A percentile compares a stretch with the other conserved stretches of the same genome.
Evolutionary conservation across 2,329 filamentous ascomycete genomes (phyloP).

Genomic region (Keithomyces neogunnii): DNA sequence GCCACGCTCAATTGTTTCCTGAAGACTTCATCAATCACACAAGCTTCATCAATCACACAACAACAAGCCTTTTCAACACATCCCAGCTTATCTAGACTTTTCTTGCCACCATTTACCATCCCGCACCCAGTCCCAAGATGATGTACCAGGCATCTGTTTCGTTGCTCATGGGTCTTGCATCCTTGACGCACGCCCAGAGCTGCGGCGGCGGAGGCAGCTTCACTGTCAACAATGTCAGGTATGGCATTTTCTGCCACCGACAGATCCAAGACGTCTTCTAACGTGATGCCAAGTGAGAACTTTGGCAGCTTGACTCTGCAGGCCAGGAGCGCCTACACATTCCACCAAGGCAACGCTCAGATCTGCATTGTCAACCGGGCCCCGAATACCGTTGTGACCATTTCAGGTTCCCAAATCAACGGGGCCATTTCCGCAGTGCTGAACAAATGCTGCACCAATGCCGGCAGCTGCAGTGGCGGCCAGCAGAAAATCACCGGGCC

Average conservation of each 20-base stretch:
- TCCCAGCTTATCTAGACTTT: neutral
- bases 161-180: neutral
- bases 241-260: neutral
- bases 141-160: neutral
- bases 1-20: neutral
- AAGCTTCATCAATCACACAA: neutral
- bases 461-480: neutral
- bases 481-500: neutral
- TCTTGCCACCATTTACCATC: neutral
- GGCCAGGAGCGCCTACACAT: neutral
- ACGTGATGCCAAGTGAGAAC: neutral
- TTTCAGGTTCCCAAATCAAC: neutral
- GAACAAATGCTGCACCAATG: neutral
- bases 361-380: neutral
- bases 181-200: neutral
- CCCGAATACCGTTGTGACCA: neutral
- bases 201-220: neutral
- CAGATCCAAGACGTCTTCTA: neutral
- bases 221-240: neutral
- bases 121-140: neutral
- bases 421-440: neutral
- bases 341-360: neutral
- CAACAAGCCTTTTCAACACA: neutral
- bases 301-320: neutral
- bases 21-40: neutral